Evolutionary conservation across 225 moss, liverwort and hornwort genomes (phyloP), one percentile per base, ranked within the genome.

Genomic region (Asterella californica): DNA sequence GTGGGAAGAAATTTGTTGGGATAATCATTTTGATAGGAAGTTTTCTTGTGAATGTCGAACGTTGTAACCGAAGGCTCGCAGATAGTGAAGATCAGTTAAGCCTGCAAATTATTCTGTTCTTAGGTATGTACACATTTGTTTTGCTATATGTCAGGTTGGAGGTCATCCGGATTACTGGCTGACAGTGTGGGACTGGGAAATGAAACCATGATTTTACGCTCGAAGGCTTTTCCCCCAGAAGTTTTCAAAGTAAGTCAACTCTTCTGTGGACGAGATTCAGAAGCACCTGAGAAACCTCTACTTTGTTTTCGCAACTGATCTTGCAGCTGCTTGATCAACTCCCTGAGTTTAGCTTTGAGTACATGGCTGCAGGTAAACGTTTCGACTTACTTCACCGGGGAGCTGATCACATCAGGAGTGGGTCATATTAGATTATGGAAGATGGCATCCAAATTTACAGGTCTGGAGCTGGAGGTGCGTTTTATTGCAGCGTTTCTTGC

Each of bases 361-460:
- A 5, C 45, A 5, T 84, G 75, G 30, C 3, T 77, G 65, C 70
- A 96, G 96, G 94, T 99, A 65, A 88, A 82, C 63, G 94, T 94
- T 77, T 99, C 94, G 71, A 83, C 86, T 53, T 94, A 93, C 84
- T 93, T 94, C 50, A 80, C 84, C 33, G 97, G 96, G 76, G 91
- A 94, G 82, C 87, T 97, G 9, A 86, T 94, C 77, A 93, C 97
- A 37, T 93, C 97, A 42, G 97, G 97, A 85, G 93, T 94, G 59
- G 97, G 97, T 42, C 94, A 99, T 73, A 89, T 94, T 76, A 91
- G 97, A 46, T 94, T 99, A 80, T 99, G 97, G 97, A 93, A 94
- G 84, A 94, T 99, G 97, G 94, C 97, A 79, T 92, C 92, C 80
- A 99, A 94, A 63, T 99, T 99, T 85, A 99, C 94, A 36, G 97